Evolutionary conservation across 768 basidiomycete species (phyloP), one percentile per base, ranked within the genome.

Genomic region (Leccinum sublutescens): DNA sequence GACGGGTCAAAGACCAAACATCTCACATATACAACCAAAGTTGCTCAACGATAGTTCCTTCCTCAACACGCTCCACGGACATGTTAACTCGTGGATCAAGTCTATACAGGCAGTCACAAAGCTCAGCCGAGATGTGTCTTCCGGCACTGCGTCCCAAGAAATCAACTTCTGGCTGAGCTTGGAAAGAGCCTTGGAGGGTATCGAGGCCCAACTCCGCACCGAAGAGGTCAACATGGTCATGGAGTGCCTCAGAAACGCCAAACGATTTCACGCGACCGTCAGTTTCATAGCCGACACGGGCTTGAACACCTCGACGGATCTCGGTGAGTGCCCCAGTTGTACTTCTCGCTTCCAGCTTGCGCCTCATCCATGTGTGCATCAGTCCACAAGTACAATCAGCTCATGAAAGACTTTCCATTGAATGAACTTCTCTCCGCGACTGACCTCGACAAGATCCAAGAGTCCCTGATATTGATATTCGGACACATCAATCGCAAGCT

Each of bases 131-230:
- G 96, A 98, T 67, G 96, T 98, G 33, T 81, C 87, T 1, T 92
- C 91, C 5, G 96, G 96, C 2, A 98, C 96, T 0, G 96, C 97
- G 2, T 95, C 93, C 0, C 97, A 99, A 69, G 97, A 98, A 73
- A 95, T 99, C 79, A 98, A 98, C 74, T 98, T 99, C 68, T 98
- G 97, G 97, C 79, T 98, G 23, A 91, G 89, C 71, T 81, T 99
- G 73, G 97, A 99, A 72, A 80, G 91, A 48, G 95, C 95, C 6
- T 74, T 99, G 62, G 97, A 98, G 68, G 89, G 85, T 0, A 98
- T 98, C 68, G 95, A 98, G 68, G 78, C 85, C 0, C 97, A 99
- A 68, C 79, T 99, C 60, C 81, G 88, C 62, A 93, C 91, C 61
- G 95, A 98, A 52, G 92, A 95, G 69, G 93, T 99, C 50, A 85